Evolutionary conservation across 2,329 filamentous ascomycete species (phyloP), one percentile per base, ranked within the genome.

Genomic region (Neospermospora avenae): DNA sequence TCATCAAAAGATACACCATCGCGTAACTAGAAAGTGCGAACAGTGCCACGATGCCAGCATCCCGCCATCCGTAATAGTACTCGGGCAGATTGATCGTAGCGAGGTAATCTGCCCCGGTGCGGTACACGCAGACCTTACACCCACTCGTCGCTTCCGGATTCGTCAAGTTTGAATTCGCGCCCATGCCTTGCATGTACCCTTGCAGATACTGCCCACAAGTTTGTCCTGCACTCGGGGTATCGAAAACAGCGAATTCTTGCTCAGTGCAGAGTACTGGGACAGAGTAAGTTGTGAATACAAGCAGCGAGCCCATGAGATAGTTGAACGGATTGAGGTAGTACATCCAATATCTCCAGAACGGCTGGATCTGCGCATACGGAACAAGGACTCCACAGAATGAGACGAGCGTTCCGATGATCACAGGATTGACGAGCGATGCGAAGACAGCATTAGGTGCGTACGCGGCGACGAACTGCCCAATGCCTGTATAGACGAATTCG

Each of bases 301-400:
- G 78, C 10, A 91, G 80, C 55, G 89, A 88, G 44, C 85, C 82
- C 59, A 91, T 84, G 83, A 86, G 65, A 76, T 87, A 91, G 1
- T 86, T 90, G 0, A 81, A 80, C 0, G 86, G 90, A 74, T 88
- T 89, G 39, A 80, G 78, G 86, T 70, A 75, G 65, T 79, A 77
- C 86, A 93, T 75, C 68, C 66, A 71, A 52, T 71, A 71, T 24
- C 67, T 57, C 69, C 70, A 72, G 60, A 72, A 68, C 4, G 66
- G 62, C 16, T 58, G 44, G 24, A 70, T 72, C 76, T 75, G 63
- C 74, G 75, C 68, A 90, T 91, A 63, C 81, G 85, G 68, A 89
- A 90, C 68, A 87, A 88, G 3, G 86, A 90, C 76, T 88, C 91
- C 62, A 79, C 86, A 0, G 89, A 89, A 14, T 86, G 88, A 74